Evolutionary conservation across 768 basidiomycete species (phyloP), one percentile per base, ranked within the genome.

Genomic region (Boletus edulis): DNA sequence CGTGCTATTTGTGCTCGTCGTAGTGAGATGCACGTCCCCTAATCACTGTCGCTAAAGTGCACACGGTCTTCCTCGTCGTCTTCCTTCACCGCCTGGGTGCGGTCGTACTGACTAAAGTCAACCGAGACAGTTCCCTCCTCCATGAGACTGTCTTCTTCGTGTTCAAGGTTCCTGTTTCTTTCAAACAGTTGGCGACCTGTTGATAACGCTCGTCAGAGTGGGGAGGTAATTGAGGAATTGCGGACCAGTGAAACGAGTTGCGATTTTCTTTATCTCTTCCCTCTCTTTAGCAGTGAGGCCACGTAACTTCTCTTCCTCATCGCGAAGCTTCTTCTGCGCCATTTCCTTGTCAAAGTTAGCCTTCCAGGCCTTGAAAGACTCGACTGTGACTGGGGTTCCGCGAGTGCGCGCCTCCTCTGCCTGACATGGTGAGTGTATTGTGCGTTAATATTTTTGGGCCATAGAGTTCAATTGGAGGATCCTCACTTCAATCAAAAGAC

Each of bases 101-200:
- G 80, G 52, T 94, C 89, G 63, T 95, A 99, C 68, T 94, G 88
- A 60, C 85, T 90, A 64, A 91, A 71, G 69, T 98, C 95, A 48
- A 98, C 91, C 20, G 90, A 91, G 51, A 89, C 84, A 0, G 84
- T 81, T 24, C 85, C 94, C 67, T 94, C 96, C 69, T 98, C 95
- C 65, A 87, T 71, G 37, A 94, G 76, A 14, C 72, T 79, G 59
- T 91, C 90, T 51, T 98, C 96, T 45, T 91, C 86, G 10, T 74
- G 73, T 5, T 75, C 82, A 34, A 94, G 77, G 61, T 82, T 82
- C 53, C 76, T 82, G 67, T 92, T 86, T 38, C 83, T 82, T 72
- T 96, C 93, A 71, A 98, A 99, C 43, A 98, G 74, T 73, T 97
- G 94, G 22, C 93, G 86, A 27, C 96, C 96, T 96, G 60, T 53